A percentile compares a stretch with the other conserved stretches of the same genome.
Evolutionary conservation across 139 green algal genomes (phyloP).

Genomic region (Desmodesmus armatus): DNA sequence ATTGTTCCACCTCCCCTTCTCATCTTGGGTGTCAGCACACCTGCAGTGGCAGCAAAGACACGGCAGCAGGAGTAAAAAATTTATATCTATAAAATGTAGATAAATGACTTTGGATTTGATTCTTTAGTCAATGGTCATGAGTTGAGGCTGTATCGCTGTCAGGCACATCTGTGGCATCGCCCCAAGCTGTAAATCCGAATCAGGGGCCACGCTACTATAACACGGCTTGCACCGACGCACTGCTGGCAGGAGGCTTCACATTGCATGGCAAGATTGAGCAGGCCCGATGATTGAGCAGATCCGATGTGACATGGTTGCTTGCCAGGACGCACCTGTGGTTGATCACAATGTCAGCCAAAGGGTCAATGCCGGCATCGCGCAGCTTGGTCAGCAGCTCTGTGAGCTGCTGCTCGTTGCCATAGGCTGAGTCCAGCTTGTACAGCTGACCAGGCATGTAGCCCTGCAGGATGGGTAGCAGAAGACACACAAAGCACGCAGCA

Average conservation of each 20-base stretch:
- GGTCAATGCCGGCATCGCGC: slow-evolving; percentile 67
- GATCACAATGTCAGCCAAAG: slow-evolving; percentile 92
- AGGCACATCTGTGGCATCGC: too few relatives aligned
- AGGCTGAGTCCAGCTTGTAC: slow-evolving; percentile 84
- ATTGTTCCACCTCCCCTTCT: slow-evolving; percentile 77
- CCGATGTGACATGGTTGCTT: too few relatives aligned
- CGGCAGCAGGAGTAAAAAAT: background rate
- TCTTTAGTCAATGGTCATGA: too few relatives aligned
- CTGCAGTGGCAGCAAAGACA: background rate
- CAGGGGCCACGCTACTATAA: too few relatives aligned
- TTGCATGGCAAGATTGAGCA: too few relatives aligned
- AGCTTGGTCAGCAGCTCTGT: slow-evolving; percentile 61
- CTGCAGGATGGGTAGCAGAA: slow-evolving; percentile 41
- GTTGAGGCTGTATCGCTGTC: too few relatives aligned
- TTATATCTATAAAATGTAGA: too few relatives aligned
- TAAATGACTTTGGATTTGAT: too few relatives aligned
- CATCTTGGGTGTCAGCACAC: slow-evolving; percentile 71
- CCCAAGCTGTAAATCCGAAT: too few relatives aligned
- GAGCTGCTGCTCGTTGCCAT: slow-evolving; percentile 84
- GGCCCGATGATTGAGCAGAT: too few relatives aligned
- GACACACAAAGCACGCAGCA: background rate
- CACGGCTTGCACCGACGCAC: too few relatives aligned
- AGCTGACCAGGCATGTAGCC: slow-evolving; percentile 87
- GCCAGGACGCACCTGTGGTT: slow-evolving; percentile 85
- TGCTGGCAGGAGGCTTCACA: too few relatives aligned